A percentile compares a stretch with the other conserved stretches of the same genome.
Conservation (phyloP, 495 filamentous ascomycete species). For the Neurospora tetrasperma region DNA sequence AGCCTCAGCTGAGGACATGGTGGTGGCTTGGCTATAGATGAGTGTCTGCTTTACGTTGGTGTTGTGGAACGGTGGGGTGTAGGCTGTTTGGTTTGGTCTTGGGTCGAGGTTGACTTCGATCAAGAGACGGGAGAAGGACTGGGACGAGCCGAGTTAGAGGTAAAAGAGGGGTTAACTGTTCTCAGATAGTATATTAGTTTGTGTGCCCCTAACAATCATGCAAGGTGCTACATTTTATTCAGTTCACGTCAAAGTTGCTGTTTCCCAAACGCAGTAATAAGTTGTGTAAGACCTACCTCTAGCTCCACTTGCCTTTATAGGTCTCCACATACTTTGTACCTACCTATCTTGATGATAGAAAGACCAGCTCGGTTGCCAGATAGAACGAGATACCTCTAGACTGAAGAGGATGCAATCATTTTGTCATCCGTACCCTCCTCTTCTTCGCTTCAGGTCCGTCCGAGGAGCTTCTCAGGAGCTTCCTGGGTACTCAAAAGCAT, state of each 20-base stretch:
- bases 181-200: background rate
- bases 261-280: background rate
- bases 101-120: background rate
- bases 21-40: background rate
- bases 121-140: background rate
- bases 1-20: background rate
- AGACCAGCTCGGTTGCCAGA: background rate
- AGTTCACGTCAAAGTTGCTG: background rate
- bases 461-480: background rate
- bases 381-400: background rate
- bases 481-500: background rate
- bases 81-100: background rate
- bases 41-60: background rate
- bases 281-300: background rate
- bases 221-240: background rate
- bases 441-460: background rate
- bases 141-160: background rate
- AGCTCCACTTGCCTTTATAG: background rate
- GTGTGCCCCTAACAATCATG: background rate
- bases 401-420: background rate
- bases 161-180: background rate
- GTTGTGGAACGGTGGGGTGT: background rate
- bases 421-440: background rate
- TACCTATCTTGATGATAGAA: background rate
- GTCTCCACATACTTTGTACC: background rate